A percentile compares a stretch with the other conserved stretches of the same genome.
Conservation (phyloP, 164 flowering plant genomes). For the Magnolia officinalis region DNA sequence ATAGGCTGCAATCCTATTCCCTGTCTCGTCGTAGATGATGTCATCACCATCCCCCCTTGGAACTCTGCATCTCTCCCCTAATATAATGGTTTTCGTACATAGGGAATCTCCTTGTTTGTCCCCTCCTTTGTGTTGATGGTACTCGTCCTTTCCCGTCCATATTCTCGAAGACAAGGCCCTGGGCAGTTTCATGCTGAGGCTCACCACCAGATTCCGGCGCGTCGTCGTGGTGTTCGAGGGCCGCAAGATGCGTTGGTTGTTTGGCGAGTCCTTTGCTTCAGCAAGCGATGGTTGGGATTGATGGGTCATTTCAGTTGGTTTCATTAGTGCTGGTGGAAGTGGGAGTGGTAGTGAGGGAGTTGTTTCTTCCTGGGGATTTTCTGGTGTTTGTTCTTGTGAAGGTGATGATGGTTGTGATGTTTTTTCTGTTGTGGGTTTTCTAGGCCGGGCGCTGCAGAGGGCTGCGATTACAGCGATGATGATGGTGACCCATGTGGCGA, state of each 20-base stretch:
- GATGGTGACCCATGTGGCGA: conserved; percentile 24
- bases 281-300: background rate
- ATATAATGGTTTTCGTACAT: conserved; percentile 70
- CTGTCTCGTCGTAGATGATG: conserved; percentile 40
- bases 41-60: conserved; percentile 42
- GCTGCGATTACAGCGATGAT: conserved; percentile 23
- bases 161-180: conserved; percentile 3
- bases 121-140: background rate
- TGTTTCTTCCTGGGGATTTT: background rate
- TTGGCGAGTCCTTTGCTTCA: background rate
- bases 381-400: background rate
- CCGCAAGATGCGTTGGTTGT: background rate
- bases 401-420: background rate
- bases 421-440: conserved; percentile 7
- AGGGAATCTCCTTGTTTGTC: conserved; percentile 41
- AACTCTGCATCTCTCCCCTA: conserved; percentile 68
- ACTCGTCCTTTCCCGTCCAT: conserved; percentile 12
- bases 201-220: conserved; percentile 12
- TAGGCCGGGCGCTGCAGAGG: conserved; percentile 22
- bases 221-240: background rate
- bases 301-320: background rate
- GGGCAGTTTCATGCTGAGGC: conserved; percentile 25
- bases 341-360: conserved; percentile 6
- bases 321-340: background rate
- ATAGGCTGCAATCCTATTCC: conserved; percentile 35